phyloP scores from a whole-genome alignment of 2,329 filamentous ascomycete species.

The Rosellinia necatrix region DNA sequence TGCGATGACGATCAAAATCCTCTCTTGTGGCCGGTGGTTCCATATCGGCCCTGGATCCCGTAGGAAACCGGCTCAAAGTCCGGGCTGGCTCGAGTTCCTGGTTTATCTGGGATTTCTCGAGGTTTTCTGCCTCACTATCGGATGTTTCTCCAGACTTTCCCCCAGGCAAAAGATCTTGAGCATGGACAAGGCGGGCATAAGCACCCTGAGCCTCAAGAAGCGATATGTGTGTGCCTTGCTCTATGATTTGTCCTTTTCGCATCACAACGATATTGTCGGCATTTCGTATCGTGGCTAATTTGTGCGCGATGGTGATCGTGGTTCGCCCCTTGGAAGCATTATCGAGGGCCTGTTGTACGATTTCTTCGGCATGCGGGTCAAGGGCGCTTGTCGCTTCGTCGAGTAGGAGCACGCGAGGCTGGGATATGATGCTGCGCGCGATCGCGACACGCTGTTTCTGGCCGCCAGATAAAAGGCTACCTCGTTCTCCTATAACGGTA shows the following conservation, averaged over 20 bases:
- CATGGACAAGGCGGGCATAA: slow-evolving; percentile 67
- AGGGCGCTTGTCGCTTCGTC: slow-evolving; percentile 73
- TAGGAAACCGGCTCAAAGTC: not conserved
- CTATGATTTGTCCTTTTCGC: slow-evolving; percentile 76
- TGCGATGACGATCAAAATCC: not conserved
- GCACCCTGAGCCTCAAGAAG: slow-evolving; percentile 51
- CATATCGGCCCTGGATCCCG: not conserved
- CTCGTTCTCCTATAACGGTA: slow-evolving; percentile 67
- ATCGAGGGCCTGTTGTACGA: slow-evolving; percentile 68
- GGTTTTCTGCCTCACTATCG: not conserved
- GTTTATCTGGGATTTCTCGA: not conserved
- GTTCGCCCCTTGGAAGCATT: slow-evolving; percentile 60
- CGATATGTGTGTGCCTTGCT: slow-evolving; percentile 31
- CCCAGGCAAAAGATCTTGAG: slow-evolving; percentile 30
- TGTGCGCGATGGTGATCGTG: slow-evolving; percentile 74
- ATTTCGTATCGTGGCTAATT: slow-evolving; percentile 75
- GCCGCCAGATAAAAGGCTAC: slow-evolving; percentile 67
- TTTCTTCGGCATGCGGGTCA: slow-evolving; percentile 56
- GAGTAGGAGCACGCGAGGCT: slow-evolving; percentile 66
- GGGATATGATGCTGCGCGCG: slow-evolving; percentile 65
- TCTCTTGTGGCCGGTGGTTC: slow-evolving; percentile 3
- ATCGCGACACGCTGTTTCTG: slow-evolving; percentile 48
- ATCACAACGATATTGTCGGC: slow-evolving; percentile 77
- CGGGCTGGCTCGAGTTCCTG: not conserved
- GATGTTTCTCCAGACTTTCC: not conserved